Evolutionary conservation across 768 basidiomycete genomes (phyloP).

Genomic region (Mycena metata): DNA sequence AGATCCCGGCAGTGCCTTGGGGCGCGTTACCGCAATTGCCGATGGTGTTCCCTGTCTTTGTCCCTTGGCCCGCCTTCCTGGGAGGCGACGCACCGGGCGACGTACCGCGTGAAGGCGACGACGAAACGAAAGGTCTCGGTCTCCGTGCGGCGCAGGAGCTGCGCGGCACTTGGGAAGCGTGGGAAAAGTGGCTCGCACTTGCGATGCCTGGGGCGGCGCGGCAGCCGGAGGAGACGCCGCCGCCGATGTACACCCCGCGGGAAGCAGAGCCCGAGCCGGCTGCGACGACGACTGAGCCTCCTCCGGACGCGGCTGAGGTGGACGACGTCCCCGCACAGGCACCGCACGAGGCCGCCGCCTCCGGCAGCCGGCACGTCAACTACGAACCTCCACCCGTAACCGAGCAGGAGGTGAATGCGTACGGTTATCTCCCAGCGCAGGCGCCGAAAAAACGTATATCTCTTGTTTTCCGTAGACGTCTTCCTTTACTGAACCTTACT

Average conservation of each 20-base stretch:
- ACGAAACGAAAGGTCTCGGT: slow-evolving; percentile 53
- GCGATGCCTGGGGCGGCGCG: slow-evolving; percentile 63
- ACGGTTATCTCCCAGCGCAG: slow-evolving; percentile 71
- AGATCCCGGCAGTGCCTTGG: slow-evolving; percentile 76
- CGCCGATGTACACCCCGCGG: slow-evolving; percentile 81
- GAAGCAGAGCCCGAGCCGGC: slow-evolving; percentile 37
- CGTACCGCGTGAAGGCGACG: slow-evolving; percentile 51
- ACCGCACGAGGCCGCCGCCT: slow-evolving; percentile 37
- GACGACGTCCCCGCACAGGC: slow-evolving; percentile 29
- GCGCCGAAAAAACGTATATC: slow-evolving; percentile 79
- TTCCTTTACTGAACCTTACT: slow-evolving; percentile 27
- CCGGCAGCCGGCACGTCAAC: slow-evolving; percentile 57
- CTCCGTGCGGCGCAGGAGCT: slow-evolving; percentile 71
- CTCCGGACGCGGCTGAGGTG: slow-evolving; percentile 37
- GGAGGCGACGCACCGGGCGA: slow-evolving; percentile 57
- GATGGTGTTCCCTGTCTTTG: slow-evolving; percentile 84
- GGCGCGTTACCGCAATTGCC: slow-evolving; percentile 74
- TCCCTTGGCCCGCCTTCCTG: slow-evolving; percentile 80
- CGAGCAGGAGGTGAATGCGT: slow-evolving; percentile 78
- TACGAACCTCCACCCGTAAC: slow-evolving; percentile 66
- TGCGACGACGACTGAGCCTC: slow-evolving; percentile 29
- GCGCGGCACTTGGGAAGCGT: slow-evolving; percentile 82
- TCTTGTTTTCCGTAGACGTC: neutral
- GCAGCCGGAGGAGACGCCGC: slow-evolving; percentile 68
- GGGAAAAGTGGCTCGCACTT: slow-evolving; percentile 82